Base-by-base conservation (phyloP, 2,329 filamentous ascomycete genomes). In the Apiospora kogelbergensis region DNA sequence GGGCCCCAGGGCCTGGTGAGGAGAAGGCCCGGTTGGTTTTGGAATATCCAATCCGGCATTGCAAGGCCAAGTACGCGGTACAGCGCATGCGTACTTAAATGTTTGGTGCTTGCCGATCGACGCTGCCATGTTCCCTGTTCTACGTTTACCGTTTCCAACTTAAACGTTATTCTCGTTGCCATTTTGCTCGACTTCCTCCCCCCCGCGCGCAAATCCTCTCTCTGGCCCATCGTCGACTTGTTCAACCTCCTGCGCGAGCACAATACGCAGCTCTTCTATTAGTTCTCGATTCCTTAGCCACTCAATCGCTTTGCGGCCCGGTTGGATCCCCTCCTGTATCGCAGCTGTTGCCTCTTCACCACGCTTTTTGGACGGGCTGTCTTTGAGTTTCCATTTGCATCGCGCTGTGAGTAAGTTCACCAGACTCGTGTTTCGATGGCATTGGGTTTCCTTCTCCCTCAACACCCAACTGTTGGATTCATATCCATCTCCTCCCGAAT, bases 401-500 rank as follows among this genome's bases (percentile, higher is more conserved):
- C 20, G 13, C 13, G 17, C 11, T 15, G 11, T n/a, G 15, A 37
- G 53, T 60, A 60, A 37, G 53, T 60, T 60, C 26, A 20, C 53
- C 30, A 60, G 30, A n/a, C 53, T 60, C 53, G 53, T 60, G 30
- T 60, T 37, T 37, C 6, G 17, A 37, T n/a, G 30, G 30, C 3
- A 60, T 37, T 60, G 53, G 30, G 53, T 60, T 60, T 60, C 26
- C 26, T 60, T 37, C 10, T 37, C 30, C 17, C 53, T 60, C 53
- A 60, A 60, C 53, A 60, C 53, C 53, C 53, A 60, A 60, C 53
- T 60, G 53, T 60, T 60, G 53, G 53, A 60, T 60, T 30, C 53
- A 60, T 30, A 60, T 37, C 9, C 53, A 37, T 60, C 30, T 2
- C 53, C 20, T 60, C 17, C 26, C 53, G 17, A 3, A n/a, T 37